Percentiles rank a stretch among this genome's conserved stretches.
phyloP scores from a whole-genome alignment of 1,284 basidiomycete genomes.

The Ceratobasidium sp. region DNA sequence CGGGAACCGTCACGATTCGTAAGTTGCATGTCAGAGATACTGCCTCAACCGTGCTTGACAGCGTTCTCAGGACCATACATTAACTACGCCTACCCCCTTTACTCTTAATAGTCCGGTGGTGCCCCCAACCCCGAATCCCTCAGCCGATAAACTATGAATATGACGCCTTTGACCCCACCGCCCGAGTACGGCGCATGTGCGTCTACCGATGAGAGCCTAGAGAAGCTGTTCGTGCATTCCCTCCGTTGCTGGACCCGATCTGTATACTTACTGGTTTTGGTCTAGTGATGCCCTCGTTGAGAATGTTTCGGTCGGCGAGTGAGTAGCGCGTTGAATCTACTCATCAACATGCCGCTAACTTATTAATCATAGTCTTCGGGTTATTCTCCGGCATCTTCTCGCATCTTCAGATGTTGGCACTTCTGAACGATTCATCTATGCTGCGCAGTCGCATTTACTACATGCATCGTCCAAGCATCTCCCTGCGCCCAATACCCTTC shows the following conservation, averaged over 20 bases:
- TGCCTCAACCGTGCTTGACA: slow-evolving; percentile 29
- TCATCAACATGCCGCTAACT: slow-evolving; percentile 4
- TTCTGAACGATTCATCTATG: slow-evolving; percentile 31
- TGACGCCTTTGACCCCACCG: slow-evolving; percentile 35
- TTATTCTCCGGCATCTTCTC: slow-evolving; percentile 33
- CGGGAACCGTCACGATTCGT: slow-evolving; percentile 11
- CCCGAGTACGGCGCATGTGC: slow-evolving; percentile 19
- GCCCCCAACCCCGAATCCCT: background rate
- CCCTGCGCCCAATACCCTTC: slow-evolving; percentile 36
- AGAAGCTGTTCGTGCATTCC: slow-evolving; percentile 28
- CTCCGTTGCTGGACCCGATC: background rate
- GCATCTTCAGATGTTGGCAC: slow-evolving; percentile 31
- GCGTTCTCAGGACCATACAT: slow-evolving; percentile 30
- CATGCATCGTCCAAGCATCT: slow-evolving; percentile 31
- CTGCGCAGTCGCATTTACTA: slow-evolving; percentile 25
- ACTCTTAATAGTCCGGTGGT: background rate
- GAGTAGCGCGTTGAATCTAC: background rate
- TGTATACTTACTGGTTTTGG: slow-evolving; percentile 9
- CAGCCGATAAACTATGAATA: slow-evolving; percentile 24
- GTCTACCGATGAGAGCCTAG: slow-evolving; percentile 18
- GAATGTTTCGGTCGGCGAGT: slow-evolving; percentile 36
- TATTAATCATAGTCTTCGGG: slow-evolving; percentile 20
- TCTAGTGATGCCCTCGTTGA: slow-evolving; percentile 35
- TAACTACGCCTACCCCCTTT: background rate
- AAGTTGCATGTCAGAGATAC: slow-evolving; percentile 6